phyloP scores from a whole-genome alignment of 1,284 basidiomycete species.

The Sporisorium exsertum region DNA sequence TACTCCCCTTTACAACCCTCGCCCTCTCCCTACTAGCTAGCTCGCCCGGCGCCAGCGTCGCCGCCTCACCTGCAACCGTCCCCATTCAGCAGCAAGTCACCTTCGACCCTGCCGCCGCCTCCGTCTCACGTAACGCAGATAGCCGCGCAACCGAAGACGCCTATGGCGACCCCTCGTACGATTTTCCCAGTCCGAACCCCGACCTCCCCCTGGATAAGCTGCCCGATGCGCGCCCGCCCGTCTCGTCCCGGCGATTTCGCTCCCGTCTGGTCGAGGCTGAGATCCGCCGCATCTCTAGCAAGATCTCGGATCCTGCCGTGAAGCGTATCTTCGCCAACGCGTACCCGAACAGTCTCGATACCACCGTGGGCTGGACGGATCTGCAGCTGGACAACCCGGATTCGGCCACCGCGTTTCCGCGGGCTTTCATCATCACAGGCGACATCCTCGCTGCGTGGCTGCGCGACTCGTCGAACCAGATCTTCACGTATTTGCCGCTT shows the following conservation, averaged over 20 bases:
- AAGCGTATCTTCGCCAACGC: slow-evolving; percentile 48
- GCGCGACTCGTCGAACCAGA: slow-evolving; percentile 50
- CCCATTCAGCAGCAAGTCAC: slow-evolving; percentile 5
- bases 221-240: slow-evolving; percentile 41
- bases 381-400: slow-evolving; percentile 39
- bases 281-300: slow-evolving; percentile 32
- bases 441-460: slow-evolving; percentile 56
- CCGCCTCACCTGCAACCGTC: slow-evolving; percentile 1
- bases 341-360: slow-evolving; percentile 55
- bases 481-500: slow-evolving; percentile 48
- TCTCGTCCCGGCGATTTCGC: slow-evolving; percentile 32
- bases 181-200: slow-evolving; percentile 25
- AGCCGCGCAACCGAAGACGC: slow-evolving; percentile 42
- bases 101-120: slow-evolving; percentile 6
- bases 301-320: slow-evolving; percentile 47
- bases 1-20: slow-evolving; percentile 25
- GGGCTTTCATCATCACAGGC: slow-evolving; percentile 56
- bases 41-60: neutral
- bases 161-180: slow-evolving; percentile 41
- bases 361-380: slow-evolving; percentile 55
- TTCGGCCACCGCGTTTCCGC: slow-evolving; percentile 37
- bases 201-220: slow-evolving; percentile 36
- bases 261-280: slow-evolving; percentile 48
- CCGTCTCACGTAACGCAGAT: slow-evolving; percentile 26
- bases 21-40: slow-evolving; percentile 10